A percentile compares a stretch with the other conserved stretches of the same genome.
Conservation (phyloP, 345 rosid species). For the Gossypioides kirkii region DNA sequence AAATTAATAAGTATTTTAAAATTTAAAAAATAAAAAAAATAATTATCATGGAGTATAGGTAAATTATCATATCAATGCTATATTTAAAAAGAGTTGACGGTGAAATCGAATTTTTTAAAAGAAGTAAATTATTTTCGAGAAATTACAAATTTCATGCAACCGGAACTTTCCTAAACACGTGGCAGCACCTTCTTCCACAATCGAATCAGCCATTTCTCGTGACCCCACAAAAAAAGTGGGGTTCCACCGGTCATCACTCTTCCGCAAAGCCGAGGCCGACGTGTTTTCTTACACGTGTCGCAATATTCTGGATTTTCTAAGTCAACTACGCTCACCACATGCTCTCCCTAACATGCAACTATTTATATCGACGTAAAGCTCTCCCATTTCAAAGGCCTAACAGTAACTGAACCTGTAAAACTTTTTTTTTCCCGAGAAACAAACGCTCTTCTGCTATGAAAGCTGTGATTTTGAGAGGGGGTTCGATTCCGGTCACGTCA, state of each 20-base stretch:
- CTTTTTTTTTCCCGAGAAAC: neutral
- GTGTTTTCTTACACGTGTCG: constrained; percentile 34
- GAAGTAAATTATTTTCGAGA: no score
- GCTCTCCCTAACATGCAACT: constrained; percentile 2
- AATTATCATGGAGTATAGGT: no score
- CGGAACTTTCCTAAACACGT: no score
- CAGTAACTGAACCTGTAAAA: neutral
- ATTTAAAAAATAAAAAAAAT: no score
- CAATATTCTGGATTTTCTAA: constrained; percentile 16
- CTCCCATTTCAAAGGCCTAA: neutral
- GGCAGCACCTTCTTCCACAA: no score
- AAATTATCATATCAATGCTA: no score
- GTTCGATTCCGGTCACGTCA: constrained; percentile 40
- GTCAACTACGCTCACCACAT: constrained; percentile 31
- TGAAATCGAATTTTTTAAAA: no score
- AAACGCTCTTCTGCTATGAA: constrained; percentile 36
- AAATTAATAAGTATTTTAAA: no score
- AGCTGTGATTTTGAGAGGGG: constrained; percentile 45
- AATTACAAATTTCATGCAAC: no score
- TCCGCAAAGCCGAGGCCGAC: constrained; percentile 20
- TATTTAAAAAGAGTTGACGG: no score
- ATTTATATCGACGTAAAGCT: constrained; percentile 2
- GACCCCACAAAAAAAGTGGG: constrained; percentile 3
- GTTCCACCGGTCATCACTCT: constrained; percentile 13
- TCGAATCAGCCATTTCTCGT: constrained; percentile 29